phyloP scores from a whole-genome alignment of 2,329 filamentous ascomycete species.

The Phialophora verrucosa region DNA sequence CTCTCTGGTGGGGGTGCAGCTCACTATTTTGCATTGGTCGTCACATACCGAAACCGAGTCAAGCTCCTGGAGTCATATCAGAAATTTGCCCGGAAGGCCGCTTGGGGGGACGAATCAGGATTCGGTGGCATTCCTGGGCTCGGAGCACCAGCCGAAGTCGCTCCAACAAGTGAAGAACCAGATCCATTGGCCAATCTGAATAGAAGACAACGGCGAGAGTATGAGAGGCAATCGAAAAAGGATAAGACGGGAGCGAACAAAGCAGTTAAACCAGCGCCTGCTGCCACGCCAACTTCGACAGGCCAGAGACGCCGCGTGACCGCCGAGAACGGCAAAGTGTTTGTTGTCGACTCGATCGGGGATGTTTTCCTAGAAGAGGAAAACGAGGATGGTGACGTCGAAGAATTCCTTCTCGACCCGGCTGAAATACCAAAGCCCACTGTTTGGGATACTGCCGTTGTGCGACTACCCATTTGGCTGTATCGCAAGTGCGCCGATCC shows the following conservation, averaged over 20 bases:
- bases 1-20: slow-evolving; percentile 80
- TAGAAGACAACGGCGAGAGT: slow-evolving; percentile 83
- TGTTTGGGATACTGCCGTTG: slow-evolving; percentile 79
- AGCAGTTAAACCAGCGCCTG: slow-evolving; percentile 51
- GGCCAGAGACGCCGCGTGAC: slow-evolving; percentile 86
- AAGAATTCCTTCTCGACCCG: slow-evolving; percentile 87
- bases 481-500: slow-evolving; percentile 63
- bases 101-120: slow-evolving; percentile 82
- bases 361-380: slow-evolving; percentile 95
- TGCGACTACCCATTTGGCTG: slow-evolving; percentile 76
- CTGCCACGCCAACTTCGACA: slow-evolving; percentile 56
- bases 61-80: slow-evolving; percentile 94
- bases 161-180: slow-evolving; percentile 53
- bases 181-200: slow-evolving; percentile 68
- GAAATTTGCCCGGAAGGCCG: slow-evolving; percentile 81
- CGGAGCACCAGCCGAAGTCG: slow-evolving; percentile 48
- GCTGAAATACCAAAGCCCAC: slow-evolving; percentile 80
- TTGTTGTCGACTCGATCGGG: slow-evolving; percentile 89
- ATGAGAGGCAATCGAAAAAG: slow-evolving; percentile 82
- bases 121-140: slow-evolving; percentile 71
- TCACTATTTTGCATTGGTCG: slow-evolving; percentile 84
- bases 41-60: slow-evolving; percentile 86
- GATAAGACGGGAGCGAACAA: slow-evolving; percentile 56
- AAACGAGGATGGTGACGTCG: slow-evolving; percentile 80
- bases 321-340: slow-evolving; percentile 91